phyloP scores from a whole-genome alignment of 106 monocot species.

The Apostasia shenzhenica region DNA sequence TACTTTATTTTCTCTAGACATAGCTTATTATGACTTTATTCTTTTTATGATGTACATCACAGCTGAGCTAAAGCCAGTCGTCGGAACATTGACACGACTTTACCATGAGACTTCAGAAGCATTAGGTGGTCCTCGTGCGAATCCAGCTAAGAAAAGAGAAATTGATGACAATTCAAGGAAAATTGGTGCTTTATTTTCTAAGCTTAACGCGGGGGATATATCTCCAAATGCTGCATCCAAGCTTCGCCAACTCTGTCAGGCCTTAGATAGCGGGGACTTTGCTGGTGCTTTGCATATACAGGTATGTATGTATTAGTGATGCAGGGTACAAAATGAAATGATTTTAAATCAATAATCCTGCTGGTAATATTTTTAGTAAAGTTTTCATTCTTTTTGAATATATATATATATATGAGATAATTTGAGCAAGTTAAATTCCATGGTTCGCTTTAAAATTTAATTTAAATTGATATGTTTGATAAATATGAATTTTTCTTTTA shows the following conservation, averaged over 20 bases:
- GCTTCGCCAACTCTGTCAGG: constrained; percentile 73
- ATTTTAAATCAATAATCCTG: neutral
- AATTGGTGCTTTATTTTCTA: constrained; percentile 81
- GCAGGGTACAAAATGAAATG: neutral
- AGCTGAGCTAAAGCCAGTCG: constrained; percentile 84
- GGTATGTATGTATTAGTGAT: constrained; percentile 26
- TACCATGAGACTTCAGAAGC: constrained; percentile 81
- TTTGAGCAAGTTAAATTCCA: too few relatives aligned
- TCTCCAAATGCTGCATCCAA: constrained; percentile 84
- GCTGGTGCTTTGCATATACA: constrained; percentile 78
- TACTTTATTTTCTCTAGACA: neutral
- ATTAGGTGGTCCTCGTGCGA: constrained; percentile 67
- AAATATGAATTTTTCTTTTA: too few relatives aligned
- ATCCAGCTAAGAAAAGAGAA: constrained; percentile 80
- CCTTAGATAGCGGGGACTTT: constrained; percentile 65
- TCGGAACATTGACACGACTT: constrained; percentile 74
- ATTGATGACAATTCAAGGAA: constrained; percentile 94
- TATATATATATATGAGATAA: too few relatives aligned
- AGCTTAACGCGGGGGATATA: constrained; percentile 79
- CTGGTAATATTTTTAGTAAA: too few relatives aligned
- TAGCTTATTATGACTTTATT: neutral
- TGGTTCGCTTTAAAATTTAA: too few relatives aligned
- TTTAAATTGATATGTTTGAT: too few relatives aligned
- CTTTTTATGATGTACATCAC: constrained; percentile 19
- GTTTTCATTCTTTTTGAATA: too few relatives aligned